Conservation (phyloP, 164 flowering plant species). For the Cinnamomum micranthum region DNA sequence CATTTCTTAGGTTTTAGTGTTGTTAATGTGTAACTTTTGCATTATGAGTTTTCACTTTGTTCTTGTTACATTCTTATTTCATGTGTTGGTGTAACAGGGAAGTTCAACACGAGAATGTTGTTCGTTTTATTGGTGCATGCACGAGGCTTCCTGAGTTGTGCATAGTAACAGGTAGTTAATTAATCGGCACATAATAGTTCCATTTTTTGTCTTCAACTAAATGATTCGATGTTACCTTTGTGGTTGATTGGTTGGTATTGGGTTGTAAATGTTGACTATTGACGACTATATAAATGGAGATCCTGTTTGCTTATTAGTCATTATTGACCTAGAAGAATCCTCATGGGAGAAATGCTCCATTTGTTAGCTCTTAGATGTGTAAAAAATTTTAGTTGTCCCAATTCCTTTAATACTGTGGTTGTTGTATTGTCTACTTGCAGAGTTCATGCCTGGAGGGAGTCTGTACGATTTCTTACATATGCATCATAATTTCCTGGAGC, state of each 20-base stretch:
- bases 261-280: no score
- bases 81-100: conserved; percentile 41
- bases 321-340: no score
- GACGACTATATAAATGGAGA: no score
- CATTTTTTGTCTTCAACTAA: no score
- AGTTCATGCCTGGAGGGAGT: conserved; percentile 96
- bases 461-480: conserved; percentile 82
- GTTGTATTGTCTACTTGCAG: conserved; percentile 43
- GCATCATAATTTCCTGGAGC: conserved; percentile 51
- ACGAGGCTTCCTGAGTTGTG: conserved; percentile 72
- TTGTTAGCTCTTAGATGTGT: background rate
- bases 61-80: background rate
- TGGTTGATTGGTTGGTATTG: no score
- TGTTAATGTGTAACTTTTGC: no score
- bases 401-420: background rate
- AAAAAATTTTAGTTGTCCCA: background rate
- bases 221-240: no score
- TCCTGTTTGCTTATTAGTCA: no score
- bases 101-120: conserved; percentile 81
- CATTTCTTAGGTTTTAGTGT: no score
- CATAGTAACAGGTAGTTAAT: conserved; percentile 73
- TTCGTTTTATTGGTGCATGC: conserved; percentile 87
- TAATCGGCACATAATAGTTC: no score
- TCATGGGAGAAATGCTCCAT: no score
- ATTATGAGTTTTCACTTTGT: no score